A percentile compares a stretch with the other conserved stretches of the same genome.
These are phyloP conservation scores for Mycena albidolilacea DNA, from an alignment of 768 basidiomycete species.

Conservation along the genomic window DNA sequence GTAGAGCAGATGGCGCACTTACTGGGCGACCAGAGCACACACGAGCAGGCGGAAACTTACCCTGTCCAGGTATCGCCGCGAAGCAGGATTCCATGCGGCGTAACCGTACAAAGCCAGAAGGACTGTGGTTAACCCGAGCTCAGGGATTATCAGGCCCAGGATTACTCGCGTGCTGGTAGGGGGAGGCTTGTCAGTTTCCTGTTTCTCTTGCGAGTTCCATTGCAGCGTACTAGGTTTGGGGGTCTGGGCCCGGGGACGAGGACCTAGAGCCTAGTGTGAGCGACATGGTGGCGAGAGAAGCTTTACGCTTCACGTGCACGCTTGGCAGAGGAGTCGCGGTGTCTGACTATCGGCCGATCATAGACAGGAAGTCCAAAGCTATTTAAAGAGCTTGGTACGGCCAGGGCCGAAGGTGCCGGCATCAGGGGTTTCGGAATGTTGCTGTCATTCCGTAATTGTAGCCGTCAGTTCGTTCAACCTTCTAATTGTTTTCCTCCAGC, in stretches of 20 bases:
- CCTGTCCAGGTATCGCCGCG: constrained; percentile 21
- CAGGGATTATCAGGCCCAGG: constrained; percentile 17
- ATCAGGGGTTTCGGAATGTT: no score
- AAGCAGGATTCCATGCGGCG: constrained; percentile 20
- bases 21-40: constrained; percentile 31
- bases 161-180: constrained; percentile 1
- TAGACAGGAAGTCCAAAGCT: neutral
- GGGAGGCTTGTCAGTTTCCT: constrained; percentile 7
- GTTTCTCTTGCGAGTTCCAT: neutral
- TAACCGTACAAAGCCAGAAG: constrained; percentile 14
- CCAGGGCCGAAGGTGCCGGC: no score
- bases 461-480: no score
- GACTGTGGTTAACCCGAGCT: neutral
- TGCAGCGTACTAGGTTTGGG: constrained; percentile 4
- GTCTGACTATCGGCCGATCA: neutral
- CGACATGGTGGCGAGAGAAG: neutral
- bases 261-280: neutral
- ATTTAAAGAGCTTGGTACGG: no score
- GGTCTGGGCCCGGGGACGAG: neutral
- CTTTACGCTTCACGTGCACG: no score
- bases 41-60: constrained; percentile 29
- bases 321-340: no score
- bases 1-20: neutral
- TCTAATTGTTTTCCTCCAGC: no score
- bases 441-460: no score